These are phyloP conservation scores for Coemansia sp. DNA, from an alignment of 192 early-diverging fungal genomes.

Conservation along the genomic window DNA sequence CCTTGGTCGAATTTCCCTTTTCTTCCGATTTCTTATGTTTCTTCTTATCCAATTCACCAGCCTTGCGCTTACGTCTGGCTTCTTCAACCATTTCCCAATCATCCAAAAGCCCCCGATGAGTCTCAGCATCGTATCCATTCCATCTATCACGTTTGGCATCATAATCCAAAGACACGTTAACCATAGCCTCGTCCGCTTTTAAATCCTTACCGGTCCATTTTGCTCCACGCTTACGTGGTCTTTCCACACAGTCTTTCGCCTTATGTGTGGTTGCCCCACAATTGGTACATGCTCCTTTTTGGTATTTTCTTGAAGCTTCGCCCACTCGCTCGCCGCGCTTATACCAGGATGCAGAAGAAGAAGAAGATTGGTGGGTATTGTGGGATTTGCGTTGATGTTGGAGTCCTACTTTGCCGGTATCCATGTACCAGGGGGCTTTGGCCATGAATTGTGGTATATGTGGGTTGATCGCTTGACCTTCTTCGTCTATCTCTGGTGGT, in stretches of 20 bases:
- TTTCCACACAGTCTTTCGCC: conserved; percentile 89
- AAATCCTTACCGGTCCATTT: conserved; percentile 83
- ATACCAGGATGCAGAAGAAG: conserved; percentile 24
- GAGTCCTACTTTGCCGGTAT: conserved; percentile 77
- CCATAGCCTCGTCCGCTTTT: conserved; percentile 80
- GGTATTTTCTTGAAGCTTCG: conserved; percentile 83
- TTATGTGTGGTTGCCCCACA: conserved; percentile 97
- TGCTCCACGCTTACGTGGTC: conserved; percentile 87
- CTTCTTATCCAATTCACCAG: conserved; percentile 61
- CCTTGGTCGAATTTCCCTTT: neutral
- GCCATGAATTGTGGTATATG: conserved; percentile 98
- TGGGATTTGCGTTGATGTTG: conserved; percentile 74
- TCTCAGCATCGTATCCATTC: conserved; percentile 94
- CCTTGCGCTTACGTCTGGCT: conserved; percentile 76
- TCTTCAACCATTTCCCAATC: conserved; percentile 92
- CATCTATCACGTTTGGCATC: conserved; percentile 97
- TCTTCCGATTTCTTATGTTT: neutral
- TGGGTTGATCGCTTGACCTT: conserved; percentile 95
- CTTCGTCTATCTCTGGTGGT: conserved; percentile 79
- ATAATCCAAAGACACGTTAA: conserved; percentile 74
- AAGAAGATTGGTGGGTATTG: too few species aligned
- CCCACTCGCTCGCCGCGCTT: conserved; percentile 53
- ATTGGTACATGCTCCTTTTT: conserved; percentile 96
- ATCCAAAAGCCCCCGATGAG: conserved; percentile 65
- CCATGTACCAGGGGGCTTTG: conserved; percentile 92